phyloP scores from a whole-genome alignment of 2,329 filamentous ascomycete genomes.

The Venturiaceae sp. region DNA sequence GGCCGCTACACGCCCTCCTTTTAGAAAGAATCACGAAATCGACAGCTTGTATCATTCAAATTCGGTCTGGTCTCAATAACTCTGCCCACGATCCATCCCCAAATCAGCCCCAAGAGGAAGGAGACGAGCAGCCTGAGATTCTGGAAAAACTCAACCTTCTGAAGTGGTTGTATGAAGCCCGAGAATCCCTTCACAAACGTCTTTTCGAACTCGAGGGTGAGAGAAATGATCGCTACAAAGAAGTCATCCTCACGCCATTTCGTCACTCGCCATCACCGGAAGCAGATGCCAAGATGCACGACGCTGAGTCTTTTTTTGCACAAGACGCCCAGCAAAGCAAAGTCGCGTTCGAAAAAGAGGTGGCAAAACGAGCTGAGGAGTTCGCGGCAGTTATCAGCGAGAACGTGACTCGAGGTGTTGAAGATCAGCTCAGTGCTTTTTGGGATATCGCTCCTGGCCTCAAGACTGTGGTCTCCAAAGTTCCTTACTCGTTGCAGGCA shows the following conservation, averaged over 20 bases:
- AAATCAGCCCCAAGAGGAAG: conserved; percentile 86
- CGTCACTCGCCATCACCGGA: conserved; percentile 42
- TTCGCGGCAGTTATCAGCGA: conserved; percentile 73
- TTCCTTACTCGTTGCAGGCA: conserved; percentile 47
- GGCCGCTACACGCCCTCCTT: conserved; percentile 71
- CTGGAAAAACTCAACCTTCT: conserved; percentile 88
- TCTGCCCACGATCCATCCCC: conserved; percentile 29
- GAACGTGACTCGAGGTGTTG: conserved; percentile 79
- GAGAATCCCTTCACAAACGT: conserved; percentile 78
- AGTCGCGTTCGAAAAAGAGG: conserved; percentile 59
- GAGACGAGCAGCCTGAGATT: conserved; percentile 87
- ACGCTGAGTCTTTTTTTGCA: conserved; percentile 73
- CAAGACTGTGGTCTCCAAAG: conserved; percentile 65
- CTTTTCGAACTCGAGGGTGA: conserved; percentile 77
- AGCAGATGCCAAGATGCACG: conserved; percentile 68
- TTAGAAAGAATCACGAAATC: conserved; percentile 65
- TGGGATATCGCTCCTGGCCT: conserved; percentile 94
- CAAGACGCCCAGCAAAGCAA: conserved; percentile 67
- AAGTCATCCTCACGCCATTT: conserved; percentile 76
- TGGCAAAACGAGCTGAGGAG: conserved; percentile 61
- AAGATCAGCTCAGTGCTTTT: conserved; percentile 85
- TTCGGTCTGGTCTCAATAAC: conserved; percentile 50
- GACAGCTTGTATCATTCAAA: conserved; percentile 65
- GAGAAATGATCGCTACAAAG: conserved; percentile 77
- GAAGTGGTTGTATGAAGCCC: conserved; percentile 93